Percentiles rank a stretch among this genome's conserved stretches.
These are phyloP conservation scores for Microcos paniculata DNA, from an alignment of 345 rosid genomes.

Conservation along the genomic window DNA sequence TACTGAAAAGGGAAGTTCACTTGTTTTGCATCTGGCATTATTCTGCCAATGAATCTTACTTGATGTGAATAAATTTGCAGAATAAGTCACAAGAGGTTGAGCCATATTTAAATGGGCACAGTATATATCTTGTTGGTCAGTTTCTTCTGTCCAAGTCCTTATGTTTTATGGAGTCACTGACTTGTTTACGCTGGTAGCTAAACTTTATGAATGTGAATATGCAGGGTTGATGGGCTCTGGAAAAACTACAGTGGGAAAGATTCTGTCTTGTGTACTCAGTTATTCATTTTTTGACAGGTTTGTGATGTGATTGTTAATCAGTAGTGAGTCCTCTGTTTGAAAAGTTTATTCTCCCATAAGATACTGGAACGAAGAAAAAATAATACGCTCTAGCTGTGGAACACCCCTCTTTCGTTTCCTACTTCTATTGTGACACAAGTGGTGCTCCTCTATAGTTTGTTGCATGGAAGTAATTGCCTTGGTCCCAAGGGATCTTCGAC, in stretches of 20 bases:
- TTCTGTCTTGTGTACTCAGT: conserved; percentile 65
- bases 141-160: conserved; percentile 25
- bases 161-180: conserved; percentile 10
- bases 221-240: conserved; percentile 99
- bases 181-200: conserved; percentile 5
- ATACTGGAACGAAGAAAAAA: not conserved
- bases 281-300: conserved; percentile 88
- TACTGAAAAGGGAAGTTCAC: not conserved
- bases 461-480: not conserved
- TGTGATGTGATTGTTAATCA: conserved; percentile 17
- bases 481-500: not conserved
- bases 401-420: not conserved
- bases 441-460: not conserved
- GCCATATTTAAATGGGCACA: conserved; percentile 71
- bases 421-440: not conserved
- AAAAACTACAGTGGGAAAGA: conserved; percentile 88
- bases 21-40: conserved; percentile 9
- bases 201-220: conserved; percentile 15
- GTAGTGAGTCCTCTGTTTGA: conserved; percentile 7
- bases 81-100: conserved; percentile 68
- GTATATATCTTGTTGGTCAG: conserved; percentile 95
- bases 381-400: not conserved
- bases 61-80: conserved; percentile 48
- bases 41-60: conserved; percentile 26
- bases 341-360: not conserved